Evolutionary conservation across 345 rosid genomes (phyloP), one percentile per base, ranked within the genome.

Genomic region (Cochlearia excelsa): DNA sequence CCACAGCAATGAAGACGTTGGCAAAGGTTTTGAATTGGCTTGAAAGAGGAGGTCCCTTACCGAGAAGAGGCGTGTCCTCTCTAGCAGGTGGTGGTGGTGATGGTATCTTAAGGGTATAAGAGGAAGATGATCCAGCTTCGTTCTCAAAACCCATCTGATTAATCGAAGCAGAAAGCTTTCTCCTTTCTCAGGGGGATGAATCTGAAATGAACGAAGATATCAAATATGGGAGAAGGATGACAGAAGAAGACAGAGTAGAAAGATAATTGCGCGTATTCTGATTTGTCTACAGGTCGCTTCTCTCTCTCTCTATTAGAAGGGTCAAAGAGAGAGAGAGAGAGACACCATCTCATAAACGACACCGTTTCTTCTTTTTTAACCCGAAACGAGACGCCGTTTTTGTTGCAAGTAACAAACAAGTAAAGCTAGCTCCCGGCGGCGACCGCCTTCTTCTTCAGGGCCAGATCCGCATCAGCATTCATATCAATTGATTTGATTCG

Each of bases 1-100:
- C 95, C 11, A 85, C 67, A 10, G 96, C 83, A 1, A 91, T 91
- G 83, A 92, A 92, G 45, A 88, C 82, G 65, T 92, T 92, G 51
- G 96, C 96, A 46, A 88, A 78, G 47, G 96, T 88, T 77, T 92
- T 92, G 57, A 78, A 59, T 31, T 65, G 90, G 26, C 88, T 80
- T 0, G 93, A 88, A 0, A 88, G 61, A 2, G 80, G 79, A 7
- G 66, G 37, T 3, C 16, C 51, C 30, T 70, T 65, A 31, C 80
- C 81, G 49, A 90, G 43, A 6, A 90, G 87, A 29, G 97, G 95
- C n/a, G 93, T 80, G 73, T 81, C 81, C 70, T 90, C 90, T 51
- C 59, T 60, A 0, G 82, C 54, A 3, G 40, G 40, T 3, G 62
- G 69, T 0, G 68, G 68, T 6, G 40, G 40, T 3, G 62, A 67